Conservation (phyloP, 768 basidiomycete species). For the Boletus reticulatus region DNA sequence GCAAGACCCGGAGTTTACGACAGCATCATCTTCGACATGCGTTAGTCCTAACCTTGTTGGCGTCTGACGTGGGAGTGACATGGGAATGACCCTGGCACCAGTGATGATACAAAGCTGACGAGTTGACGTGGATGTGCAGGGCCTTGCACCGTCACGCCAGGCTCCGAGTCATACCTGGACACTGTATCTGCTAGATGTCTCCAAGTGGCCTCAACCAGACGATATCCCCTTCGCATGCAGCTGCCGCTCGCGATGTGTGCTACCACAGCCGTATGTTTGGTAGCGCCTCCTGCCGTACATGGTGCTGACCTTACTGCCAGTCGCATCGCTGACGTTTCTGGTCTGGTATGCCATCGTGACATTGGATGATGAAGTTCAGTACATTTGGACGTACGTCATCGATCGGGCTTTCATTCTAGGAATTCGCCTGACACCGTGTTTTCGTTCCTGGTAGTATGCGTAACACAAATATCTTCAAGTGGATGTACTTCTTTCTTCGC, state of each 20-base stretch:
- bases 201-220: neutral
- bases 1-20: no score
- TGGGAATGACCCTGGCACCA: neutral
- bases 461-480: conserved; percentile 23
- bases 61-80: neutral
- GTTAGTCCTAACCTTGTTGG: neutral
- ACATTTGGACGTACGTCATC: conserved; percentile 23
- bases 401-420: neutral
- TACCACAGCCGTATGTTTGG: conserved; percentile 10
- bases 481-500: conserved; percentile 31
- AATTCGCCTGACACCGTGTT: neutral
- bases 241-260: conserved; percentile 4
- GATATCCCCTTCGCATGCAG: neutral
- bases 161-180: neutral
- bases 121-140: neutral
- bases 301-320: conserved; percentile 7
- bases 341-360: conserved; percentile 13
- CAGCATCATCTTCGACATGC: no score
- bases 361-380: conserved; percentile 18
- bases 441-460: conserved; percentile 19
- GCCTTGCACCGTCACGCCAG: neutral
- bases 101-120: neutral
- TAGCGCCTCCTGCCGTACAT: no score
- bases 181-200: neutral
- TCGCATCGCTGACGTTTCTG: conserved; percentile 11